These are phyloP conservation scores for Fusarium napiforme DNA, from an alignment of 2,329 filamentous ascomycete species.

Conservation along the genomic window DNA sequence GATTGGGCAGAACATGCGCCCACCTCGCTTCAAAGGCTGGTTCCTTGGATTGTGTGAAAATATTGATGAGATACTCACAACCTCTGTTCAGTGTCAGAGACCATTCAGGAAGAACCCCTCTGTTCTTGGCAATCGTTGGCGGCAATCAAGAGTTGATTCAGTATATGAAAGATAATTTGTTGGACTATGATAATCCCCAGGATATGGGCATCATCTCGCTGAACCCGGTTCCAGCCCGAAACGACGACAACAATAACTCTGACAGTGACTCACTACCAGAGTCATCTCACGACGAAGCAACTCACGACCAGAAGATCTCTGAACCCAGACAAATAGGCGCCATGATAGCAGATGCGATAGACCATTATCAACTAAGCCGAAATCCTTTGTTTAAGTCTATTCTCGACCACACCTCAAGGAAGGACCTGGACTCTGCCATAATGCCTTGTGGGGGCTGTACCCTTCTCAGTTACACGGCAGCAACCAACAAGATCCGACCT, in stretches of 20 bases:
- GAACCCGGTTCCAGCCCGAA: not conserved
- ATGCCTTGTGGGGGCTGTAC: constrained; percentile 41
- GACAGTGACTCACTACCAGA: not conserved
- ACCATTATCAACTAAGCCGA: constrained; percentile 1
- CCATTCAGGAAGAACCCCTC: constrained; percentile 28
- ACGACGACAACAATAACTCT: not conserved
- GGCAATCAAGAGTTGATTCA: constrained; percentile 22
- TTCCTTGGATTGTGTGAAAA: constrained; percentile 35
- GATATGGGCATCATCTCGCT: constrained; percentile 13
- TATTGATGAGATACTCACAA: constrained; percentile 17
- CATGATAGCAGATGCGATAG: constrained; percentile 31
- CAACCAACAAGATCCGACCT: not conserved
- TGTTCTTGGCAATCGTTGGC: constrained; percentile 27
- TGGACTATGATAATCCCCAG: constrained; percentile 3
- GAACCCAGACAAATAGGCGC: constrained; percentile 19
- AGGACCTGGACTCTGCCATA: constrained; percentile 27
- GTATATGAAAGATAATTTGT: constrained; percentile 25
- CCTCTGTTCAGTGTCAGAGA: constrained; percentile 27
- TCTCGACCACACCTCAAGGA: constrained; percentile 26
- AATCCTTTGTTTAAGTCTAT: constrained; percentile 20
- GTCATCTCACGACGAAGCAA: not conserved
- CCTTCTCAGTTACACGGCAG: constrained; percentile 38
- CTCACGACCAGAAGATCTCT: not conserved
- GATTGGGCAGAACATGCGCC: constrained; percentile 24
- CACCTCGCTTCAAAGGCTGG: constrained; percentile 35